A percentile compares a stretch with the other conserved stretches of the same genome.
Evolutionary conservation across 805 yeast species (phyloP).

Genomic region (Phaffomyces antillensis): DNA sequence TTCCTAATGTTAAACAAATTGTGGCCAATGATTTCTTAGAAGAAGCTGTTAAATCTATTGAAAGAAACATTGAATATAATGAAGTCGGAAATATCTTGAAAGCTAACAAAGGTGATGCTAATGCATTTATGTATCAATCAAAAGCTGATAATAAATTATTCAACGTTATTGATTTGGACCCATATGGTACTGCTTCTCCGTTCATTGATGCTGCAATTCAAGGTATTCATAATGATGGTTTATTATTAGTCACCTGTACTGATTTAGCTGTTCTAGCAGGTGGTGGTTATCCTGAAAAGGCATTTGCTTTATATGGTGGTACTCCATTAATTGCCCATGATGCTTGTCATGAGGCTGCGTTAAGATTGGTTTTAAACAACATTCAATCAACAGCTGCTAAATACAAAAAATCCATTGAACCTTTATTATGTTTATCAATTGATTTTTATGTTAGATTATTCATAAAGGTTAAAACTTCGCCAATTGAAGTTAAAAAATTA

Average conservation of each 20-base stretch:
- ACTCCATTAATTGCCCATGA: conserved; percentile 66
- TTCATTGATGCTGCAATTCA: conserved; percentile 90
- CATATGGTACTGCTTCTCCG: conserved; percentile 96
- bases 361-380: conserved; percentile 72
- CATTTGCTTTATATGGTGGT: conserved; percentile 93
- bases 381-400: conserved; percentile 82
- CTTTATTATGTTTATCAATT: conserved; percentile 75
- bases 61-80: conserved; percentile 64
- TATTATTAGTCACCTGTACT: conserved; percentile 88
- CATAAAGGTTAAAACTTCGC: conserved; percentile 69
- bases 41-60: conserved; percentile 79
- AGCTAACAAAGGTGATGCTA: conserved; percentile 87
- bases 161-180: conserved; percentile 91
- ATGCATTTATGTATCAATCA: conserved; percentile 58
- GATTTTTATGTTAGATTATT: conserved; percentile 90
- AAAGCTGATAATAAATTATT: conserved; percentile 39
- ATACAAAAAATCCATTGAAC: conserved; percentile 82
- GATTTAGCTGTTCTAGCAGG: conserved; percentile 96
- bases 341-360: conserved; percentile 88
- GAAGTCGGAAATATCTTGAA: conserved; percentile 47
- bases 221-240: conserved; percentile 74
- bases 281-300: conserved; percentile 92
- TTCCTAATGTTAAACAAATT: conserved; percentile 64
- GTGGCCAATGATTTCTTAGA: conserved; percentile 86
- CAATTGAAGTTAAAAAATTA: conserved; percentile 73